A percentile compares a stretch with the other conserved stretches of the same genome.
Evolutionary conservation across 805 yeast species (phyloP).

Genomic region (Trichomonascus vanleenenianus): DNA sequence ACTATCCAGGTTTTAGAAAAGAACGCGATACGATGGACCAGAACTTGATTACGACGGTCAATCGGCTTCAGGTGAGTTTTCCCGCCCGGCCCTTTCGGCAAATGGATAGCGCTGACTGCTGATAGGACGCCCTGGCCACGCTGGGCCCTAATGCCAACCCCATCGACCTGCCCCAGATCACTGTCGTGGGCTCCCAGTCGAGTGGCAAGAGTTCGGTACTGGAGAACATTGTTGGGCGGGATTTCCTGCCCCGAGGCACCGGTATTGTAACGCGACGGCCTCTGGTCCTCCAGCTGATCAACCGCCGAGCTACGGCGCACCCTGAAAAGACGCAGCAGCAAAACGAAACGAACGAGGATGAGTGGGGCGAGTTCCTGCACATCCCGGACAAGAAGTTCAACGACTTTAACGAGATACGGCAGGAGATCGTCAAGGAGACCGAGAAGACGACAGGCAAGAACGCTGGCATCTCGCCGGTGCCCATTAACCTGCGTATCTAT

Average conservation of each 20-base stretch:
- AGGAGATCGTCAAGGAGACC: conserved; percentile 86
- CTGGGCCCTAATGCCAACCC: conserved; percentile 78
- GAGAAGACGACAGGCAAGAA: conserved; percentile 65
- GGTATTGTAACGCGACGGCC: conserved; percentile 93
- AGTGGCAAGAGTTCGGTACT: conserved; percentile 84
- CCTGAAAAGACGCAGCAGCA: conserved; percentile 10
- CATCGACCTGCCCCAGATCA: conserved; percentile 78
- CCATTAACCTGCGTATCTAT: conserved; percentile 86
- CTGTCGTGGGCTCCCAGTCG: conserved; percentile 88
- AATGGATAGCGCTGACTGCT: conserved; percentile 22
- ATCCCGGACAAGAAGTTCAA: conserved; percentile 80
- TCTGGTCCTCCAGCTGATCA: conserved; percentile 67
- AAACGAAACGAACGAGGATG: conserved; percentile 34
- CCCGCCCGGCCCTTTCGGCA: neutral
- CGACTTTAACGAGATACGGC: conserved; percentile 82
- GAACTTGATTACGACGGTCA: conserved; percentile 71
- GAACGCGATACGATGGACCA: conserved; percentile 52
- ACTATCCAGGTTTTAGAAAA: neutral
- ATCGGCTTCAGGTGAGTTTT: conserved; percentile 46
- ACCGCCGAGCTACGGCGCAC: conserved; percentile 41
- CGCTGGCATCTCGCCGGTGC: conserved; percentile 84
- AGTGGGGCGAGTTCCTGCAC: conserved; percentile 98
- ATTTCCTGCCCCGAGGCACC: conserved; percentile 81
- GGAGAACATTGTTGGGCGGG: conserved; percentile 87
- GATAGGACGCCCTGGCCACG: conserved; percentile 83